Conservation (phyloP, 176 grass and related monocot genomes). For the Triticum aestivum region DNA sequence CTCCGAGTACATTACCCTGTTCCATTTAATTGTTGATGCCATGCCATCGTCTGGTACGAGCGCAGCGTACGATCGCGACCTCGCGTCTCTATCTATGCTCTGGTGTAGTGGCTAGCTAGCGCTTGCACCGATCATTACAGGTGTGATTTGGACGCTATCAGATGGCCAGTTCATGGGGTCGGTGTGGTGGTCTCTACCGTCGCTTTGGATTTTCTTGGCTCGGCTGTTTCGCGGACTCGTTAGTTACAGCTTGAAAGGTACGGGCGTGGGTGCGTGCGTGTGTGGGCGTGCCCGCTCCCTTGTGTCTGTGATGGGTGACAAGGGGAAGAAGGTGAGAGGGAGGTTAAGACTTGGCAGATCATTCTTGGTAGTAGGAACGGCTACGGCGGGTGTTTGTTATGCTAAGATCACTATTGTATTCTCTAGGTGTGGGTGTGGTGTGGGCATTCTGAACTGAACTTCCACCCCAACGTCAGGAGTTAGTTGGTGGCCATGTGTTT, state of each 20-base stretch:
- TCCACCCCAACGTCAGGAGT: neutral
- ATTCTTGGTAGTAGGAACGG: slow-evolving; percentile 16
- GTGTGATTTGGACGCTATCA: slow-evolving; percentile 32
- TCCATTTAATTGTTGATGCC: slow-evolving; percentile 12
- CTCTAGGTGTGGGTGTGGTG: neutral
- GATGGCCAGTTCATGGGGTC: neutral
- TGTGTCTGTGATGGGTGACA: neutral
- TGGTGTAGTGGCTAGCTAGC: neutral
- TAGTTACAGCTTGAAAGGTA: neutral
- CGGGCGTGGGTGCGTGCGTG: neutral
- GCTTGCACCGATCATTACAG: neutral
- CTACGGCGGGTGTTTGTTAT: neutral
- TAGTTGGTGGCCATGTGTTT: too few relatives aligned
- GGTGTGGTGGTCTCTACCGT: neutral
- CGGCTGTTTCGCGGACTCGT: neutral
- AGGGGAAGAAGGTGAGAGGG: slow-evolving; percentile 17
- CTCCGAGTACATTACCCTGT: neutral
- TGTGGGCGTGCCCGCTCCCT: neutral
- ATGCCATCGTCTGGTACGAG: neutral
- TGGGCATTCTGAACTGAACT: neutral
- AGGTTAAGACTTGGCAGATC: neutral
- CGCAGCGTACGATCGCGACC: neutral
- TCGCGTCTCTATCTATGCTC: neutral
- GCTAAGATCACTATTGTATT: neutral
- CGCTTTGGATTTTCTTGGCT: slow-evolving; percentile 29